These are phyloP conservation scores for Sporisorium scitamineum DNA, from an alignment of 1,284 basidiomycete species.

Conservation along the genomic window DNA sequence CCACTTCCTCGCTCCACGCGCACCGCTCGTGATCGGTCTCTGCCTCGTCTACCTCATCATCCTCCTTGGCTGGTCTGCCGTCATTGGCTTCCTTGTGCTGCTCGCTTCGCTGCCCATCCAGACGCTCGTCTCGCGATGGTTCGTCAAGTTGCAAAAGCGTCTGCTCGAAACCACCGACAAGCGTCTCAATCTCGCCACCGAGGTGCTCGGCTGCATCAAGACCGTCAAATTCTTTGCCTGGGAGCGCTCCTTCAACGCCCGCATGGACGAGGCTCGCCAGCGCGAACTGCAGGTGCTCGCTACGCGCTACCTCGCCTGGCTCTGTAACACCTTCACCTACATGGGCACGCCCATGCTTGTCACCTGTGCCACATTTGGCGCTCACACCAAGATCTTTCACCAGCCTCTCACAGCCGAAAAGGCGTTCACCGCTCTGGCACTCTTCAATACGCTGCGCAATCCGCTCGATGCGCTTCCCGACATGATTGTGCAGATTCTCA, in stretches of 20 bases:
- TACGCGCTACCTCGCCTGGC: constrained; percentile 70
- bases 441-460: constrained; percentile 70
- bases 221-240: constrained; percentile 77
- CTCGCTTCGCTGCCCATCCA: constrained; percentile 59
- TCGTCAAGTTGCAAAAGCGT: constrained; percentile 71
- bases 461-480: constrained; percentile 64
- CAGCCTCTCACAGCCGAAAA: constrained; percentile 71
- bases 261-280: constrained; percentile 71
- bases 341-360: constrained; percentile 75
- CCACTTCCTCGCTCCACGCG: constrained; percentile 69
- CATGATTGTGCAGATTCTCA: constrained; percentile 71
- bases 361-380: constrained; percentile 78
- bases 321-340: constrained; percentile 70
- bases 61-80: constrained; percentile 73
- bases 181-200: constrained; percentile 73
- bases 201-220: constrained; percentile 73
- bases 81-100: constrained; percentile 68
- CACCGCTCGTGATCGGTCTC: constrained; percentile 72
- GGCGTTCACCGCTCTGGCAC: constrained; percentile 73
- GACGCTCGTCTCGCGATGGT: constrained; percentile 70
- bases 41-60: constrained; percentile 72
- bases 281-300: constrained; percentile 72
- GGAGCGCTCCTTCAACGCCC: constrained; percentile 70
- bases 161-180: constrained; percentile 73
- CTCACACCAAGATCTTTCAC: constrained; percentile 73